phyloP scores from a whole-genome alignment of 2,329 filamentous ascomycete species.

The Curvularia spicifera region DNA sequence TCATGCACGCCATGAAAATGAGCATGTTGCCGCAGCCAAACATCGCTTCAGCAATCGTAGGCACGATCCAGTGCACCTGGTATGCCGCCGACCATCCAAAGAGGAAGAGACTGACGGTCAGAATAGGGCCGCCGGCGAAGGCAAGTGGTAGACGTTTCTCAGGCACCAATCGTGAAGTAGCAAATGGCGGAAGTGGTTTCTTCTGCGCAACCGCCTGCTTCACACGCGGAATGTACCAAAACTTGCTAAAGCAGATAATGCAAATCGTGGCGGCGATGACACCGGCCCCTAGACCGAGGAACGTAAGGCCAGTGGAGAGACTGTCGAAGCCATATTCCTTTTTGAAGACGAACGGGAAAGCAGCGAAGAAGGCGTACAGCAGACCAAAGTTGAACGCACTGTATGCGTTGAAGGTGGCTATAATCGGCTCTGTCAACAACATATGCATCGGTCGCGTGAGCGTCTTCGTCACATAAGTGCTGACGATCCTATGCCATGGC shows the following conservation, averaged over 20 bases:
- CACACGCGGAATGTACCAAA: conserved; percentile 10
- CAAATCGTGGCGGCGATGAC: conserved; percentile 8
- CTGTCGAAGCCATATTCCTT: conserved; percentile 22
- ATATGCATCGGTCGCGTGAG: conserved; percentile 57
- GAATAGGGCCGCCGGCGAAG: conserved; percentile 44
- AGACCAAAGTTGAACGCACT: conserved; percentile 34
- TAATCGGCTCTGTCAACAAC: conserved; percentile 38
- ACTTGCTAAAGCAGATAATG: conserved; percentile 9
- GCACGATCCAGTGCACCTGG: conserved; percentile 50
- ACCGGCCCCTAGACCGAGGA: conserved; percentile 13
- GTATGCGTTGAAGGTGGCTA: conserved; percentile 26
- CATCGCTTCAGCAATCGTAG: conserved; percentile 38
- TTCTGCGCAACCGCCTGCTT: conserved; percentile 6
- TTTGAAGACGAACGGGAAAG: conserved; percentile 31
- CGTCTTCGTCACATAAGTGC: conserved; percentile 31
- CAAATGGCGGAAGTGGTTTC: conserved; percentile 11
- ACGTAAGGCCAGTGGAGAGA: conserved; percentile 12
- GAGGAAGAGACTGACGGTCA: conserved; percentile 47
- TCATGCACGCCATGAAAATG: conserved; percentile 16
- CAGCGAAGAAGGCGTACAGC: conserved; percentile 36
- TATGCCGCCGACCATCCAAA: conserved; percentile 50
- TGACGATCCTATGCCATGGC: conserved; percentile 5
- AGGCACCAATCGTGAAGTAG: conserved; percentile 20
- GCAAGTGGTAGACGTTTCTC: conserved; percentile 47
- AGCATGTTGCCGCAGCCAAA: conserved; percentile 15